Conservation (phyloP, 2,329 filamentous ascomycete genomes). For the Pyrenophora tritici-repentis region DNA sequence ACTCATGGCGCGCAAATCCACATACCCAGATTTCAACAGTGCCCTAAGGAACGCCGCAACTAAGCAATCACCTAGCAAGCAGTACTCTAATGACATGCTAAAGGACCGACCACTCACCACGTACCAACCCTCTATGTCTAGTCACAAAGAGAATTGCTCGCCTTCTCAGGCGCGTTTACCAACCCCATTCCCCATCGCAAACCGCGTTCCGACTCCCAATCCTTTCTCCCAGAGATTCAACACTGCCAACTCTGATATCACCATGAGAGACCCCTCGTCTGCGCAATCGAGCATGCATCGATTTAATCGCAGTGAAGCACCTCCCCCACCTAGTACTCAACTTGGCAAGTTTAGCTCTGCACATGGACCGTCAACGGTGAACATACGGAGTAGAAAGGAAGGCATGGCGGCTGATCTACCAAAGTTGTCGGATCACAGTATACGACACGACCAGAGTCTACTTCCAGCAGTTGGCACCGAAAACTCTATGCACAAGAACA, state of each 20-base stretch:
- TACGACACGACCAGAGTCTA: constrained; percentile 25
- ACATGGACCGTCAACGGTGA: constrained; percentile 17
- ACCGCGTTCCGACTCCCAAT: constrained; percentile 27
- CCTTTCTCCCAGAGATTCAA: constrained; percentile 20
- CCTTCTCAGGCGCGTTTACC: constrained; percentile 17
- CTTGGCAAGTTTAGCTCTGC: constrained; percentile 23
- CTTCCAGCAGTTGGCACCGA: neutral
- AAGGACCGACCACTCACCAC: constrained; percentile 6
- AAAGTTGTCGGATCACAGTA: constrained; percentile 7
- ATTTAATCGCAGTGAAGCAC: constrained; percentile 9
- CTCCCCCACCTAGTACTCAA: neutral
- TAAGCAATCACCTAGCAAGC: constrained; percentile 15
- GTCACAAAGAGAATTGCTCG: constrained; percentile 26
- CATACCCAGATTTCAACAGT: constrained; percentile 26
- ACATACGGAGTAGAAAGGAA: constrained; percentile 37
- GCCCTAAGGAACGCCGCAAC: constrained; percentile 14
- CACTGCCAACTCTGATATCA: constrained; percentile 24
- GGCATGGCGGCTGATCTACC: constrained; percentile 14
- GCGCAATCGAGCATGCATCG: constrained; percentile 20
- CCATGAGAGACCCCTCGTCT: constrained; percentile 29
- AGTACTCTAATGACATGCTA: neutral
- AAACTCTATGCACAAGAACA: neutral
- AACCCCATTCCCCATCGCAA: constrained; percentile 13
- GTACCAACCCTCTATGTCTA: constrained; percentile 14
- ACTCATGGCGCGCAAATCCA: constrained; percentile 30